phyloP scores from a whole-genome alignment of 495 filamentous ascomycete genomes.

The Lasiosphaeris hirsuta region DNA sequence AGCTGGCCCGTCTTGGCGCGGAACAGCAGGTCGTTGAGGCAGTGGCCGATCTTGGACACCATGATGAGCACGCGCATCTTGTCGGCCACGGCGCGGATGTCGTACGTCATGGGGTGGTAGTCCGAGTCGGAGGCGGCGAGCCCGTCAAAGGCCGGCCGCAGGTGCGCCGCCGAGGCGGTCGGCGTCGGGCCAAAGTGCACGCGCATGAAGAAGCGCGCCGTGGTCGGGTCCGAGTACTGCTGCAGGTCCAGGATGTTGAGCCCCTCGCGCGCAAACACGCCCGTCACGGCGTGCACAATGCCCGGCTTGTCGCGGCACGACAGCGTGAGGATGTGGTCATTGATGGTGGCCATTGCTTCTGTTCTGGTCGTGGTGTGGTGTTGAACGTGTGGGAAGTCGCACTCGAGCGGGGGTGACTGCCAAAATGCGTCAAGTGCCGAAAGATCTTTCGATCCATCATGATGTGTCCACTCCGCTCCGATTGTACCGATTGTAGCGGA shows the following conservation, averaged over 20 bases:
- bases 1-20: slow-evolving; percentile 61
- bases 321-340: slow-evolving; percentile 68
- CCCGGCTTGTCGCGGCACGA: slow-evolving; percentile 72
- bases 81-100: slow-evolving; percentile 56
- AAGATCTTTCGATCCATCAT: not conserved
- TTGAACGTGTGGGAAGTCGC: not conserved
- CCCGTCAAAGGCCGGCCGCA: slow-evolving; percentile 49
- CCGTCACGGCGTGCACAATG: slow-evolving; percentile 74
- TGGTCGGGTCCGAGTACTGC: slow-evolving; percentile 66
- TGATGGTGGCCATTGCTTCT: slow-evolving; percentile 54
- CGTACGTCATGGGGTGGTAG: slow-evolving; percentile 56
- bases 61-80: slow-evolving; percentile 73
- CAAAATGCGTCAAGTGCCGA: not conserved
- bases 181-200: slow-evolving; percentile 60
- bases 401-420: not conserved
- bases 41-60: slow-evolving; percentile 79
- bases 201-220: slow-evolving; percentile 73
- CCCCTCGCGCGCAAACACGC: slow-evolving; percentile 59
- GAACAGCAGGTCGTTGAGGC: slow-evolving; percentile 77
- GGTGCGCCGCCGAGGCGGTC: slow-evolving; percentile 37
- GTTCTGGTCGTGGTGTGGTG: not conserved
- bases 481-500: no score
- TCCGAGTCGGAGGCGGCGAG: slow-evolving; percentile 44
- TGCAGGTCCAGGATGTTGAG: slow-evolving; percentile 73
- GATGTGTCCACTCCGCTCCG: slow-evolving; percentile 2